These are phyloP conservation scores for Angomonas ambiguus DNA, from an alignment of 208 protist genomes.

Conservation along the genomic window DNA sequence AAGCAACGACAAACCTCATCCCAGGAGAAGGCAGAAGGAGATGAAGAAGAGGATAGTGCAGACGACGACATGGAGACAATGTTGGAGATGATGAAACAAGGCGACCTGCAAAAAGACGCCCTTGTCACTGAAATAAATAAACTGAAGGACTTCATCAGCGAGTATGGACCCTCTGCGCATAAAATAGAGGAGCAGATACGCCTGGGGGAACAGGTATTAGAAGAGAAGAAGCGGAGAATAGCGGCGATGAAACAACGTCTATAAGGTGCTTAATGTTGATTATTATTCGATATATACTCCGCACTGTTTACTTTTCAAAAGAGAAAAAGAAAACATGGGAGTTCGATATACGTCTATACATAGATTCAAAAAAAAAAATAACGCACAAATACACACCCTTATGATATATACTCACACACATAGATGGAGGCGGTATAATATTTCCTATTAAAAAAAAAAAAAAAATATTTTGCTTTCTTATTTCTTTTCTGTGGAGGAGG, in stretches of 20 bases:
- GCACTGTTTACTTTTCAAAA: too few species aligned
- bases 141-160: not conserved
- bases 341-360: too few species aligned
- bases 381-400: too few species aligned
- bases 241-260: not conserved
- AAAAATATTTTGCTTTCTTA: too few species aligned
- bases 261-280: too few species aligned
- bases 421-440: too few species aligned
- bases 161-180: conserved; percentile 8
- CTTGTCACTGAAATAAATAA: not conserved
- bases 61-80: conserved; percentile 9
- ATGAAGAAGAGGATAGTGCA: not conserved
- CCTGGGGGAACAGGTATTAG: conserved; percentile 16
- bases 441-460: too few species aligned
- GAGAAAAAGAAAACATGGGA: too few species aligned
- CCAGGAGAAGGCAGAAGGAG: conserved; percentile 12
- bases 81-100: conserved; percentile 8
- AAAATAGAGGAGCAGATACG: conserved; percentile 20
- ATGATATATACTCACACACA: too few species aligned
- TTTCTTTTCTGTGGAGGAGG: too few species aligned
- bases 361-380: too few species aligned
- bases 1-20: not conserved
- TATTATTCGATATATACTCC: too few species aligned
- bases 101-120: not conserved
- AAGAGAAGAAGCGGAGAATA: conserved; percentile 9